Percentiles rank a stretch among this genome's conserved stretches.
These are phyloP conservation scores for Salmacisia buchloeana DNA, from an alignment of 1,284 basidiomycete species.

Conservation along the genomic window DNA sequence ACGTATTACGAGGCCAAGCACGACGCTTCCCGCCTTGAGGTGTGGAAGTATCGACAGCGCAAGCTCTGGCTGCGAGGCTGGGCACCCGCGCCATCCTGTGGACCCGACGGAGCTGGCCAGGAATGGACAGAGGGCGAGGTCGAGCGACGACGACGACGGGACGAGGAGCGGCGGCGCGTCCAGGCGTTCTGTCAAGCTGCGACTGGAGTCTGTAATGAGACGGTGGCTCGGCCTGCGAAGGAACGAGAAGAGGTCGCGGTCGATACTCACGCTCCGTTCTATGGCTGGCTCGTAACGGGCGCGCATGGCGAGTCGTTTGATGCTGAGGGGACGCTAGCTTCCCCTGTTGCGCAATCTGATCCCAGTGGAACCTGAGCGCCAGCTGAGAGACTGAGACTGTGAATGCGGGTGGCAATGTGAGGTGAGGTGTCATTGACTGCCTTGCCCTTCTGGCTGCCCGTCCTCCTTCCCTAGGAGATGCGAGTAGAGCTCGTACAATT, in stretches of 20 bases:
- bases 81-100: too few species aligned
- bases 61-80: too few species aligned
- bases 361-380: not conserved
- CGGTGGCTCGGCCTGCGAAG: not conserved
- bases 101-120: too few species aligned
- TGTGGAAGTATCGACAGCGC: too few species aligned
- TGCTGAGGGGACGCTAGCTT: not conserved
- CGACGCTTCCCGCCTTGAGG: too few species aligned
- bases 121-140: too few species aligned
- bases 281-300: not conserved
- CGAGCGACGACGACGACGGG: too few species aligned
- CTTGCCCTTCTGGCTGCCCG: not conserved
- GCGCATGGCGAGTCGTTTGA: not conserved
- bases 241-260: not conserved
- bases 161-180: too few species aligned
- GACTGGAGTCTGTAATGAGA: too few species aligned
- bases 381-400: not conserved
- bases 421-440: not conserved
- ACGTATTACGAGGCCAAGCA: too few species aligned
- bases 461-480: not conserved
- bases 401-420: not conserved
- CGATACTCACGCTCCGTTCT: not conserved
- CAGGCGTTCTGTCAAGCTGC: too few species aligned
- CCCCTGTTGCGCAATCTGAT: not conserved
- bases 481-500: slow-evolving; percentile 42